A percentile compares a stretch with the other conserved stretches of the same genome.
Conservation (phyloP, 169 alveolate genomes). For the Plasmodium inui region DNA sequence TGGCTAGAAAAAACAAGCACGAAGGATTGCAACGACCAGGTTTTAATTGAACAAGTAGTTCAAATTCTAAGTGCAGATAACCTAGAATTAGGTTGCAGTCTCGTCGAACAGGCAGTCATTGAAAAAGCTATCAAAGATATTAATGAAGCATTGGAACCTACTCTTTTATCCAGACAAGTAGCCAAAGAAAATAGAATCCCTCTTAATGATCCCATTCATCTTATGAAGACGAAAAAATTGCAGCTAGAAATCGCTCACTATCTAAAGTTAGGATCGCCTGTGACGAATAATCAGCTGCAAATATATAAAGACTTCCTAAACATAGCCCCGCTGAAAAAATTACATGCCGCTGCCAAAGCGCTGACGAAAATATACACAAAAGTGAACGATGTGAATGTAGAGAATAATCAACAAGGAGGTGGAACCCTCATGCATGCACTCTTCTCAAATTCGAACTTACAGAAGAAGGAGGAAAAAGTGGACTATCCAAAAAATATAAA, state of each 20-base stretch:
- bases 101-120: constrained; percentile 94
- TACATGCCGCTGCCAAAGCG: constrained; percentile 76
- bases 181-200: constrained; percentile 18
- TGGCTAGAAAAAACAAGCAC: constrained; percentile 87
- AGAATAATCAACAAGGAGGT: background rate
- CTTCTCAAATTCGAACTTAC: background rate
- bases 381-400: constrained; percentile 10
- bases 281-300: constrained; percentile 73
- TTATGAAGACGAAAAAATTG: constrained; percentile 24
- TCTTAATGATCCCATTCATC: constrained; percentile 23
- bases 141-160: constrained; percentile 74
- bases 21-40: constrained; percentile 90
- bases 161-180: constrained; percentile 52
- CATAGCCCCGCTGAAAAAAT: constrained; percentile 74
- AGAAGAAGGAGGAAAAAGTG: constrained; percentile 22
- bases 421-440: background rate
- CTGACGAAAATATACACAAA: constrained; percentile 50
- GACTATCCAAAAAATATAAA: background rate
- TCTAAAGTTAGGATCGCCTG: constrained; percentile 56
- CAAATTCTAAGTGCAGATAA: constrained; percentile 93
- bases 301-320: constrained; percentile 80
- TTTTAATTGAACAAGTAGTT: constrained; percentile 91
- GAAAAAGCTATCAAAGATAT: constrained; percentile 91
- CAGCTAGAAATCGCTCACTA: constrained; percentile 42
- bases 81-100: constrained; percentile 94